Evolutionary conservation across 2,329 filamentous ascomycete genomes (phyloP).

Genomic region (Xylariaceae sp.): DNA sequence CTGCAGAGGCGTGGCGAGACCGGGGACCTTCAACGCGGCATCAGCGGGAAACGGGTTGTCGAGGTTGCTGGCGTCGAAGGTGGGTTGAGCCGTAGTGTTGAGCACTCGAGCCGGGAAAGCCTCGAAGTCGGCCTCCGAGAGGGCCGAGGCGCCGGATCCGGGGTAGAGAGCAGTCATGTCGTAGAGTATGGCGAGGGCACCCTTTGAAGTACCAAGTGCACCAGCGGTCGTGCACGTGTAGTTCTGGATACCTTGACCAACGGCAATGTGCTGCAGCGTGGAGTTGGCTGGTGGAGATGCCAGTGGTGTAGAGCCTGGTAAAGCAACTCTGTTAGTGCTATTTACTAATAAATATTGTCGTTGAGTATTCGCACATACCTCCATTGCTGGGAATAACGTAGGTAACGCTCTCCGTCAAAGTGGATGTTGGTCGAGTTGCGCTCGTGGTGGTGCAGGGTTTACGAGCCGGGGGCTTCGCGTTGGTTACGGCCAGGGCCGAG

Average conservation of each 20-base stretch:
- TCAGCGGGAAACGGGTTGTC: slow-evolving; percentile 36
- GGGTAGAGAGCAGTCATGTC: slow-evolving; percentile 53
- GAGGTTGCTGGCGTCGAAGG: slow-evolving; percentile 39
- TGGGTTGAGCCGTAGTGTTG: slow-evolving; percentile 40
- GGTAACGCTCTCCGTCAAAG: slow-evolving; percentile 13
- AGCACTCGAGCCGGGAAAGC: slow-evolving; percentile 40
- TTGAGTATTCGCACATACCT: slow-evolving; percentile 19
- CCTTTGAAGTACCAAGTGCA: slow-evolving; percentile 37
- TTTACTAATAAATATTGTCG: background rate
- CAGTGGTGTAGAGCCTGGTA: slow-evolving; percentile 39
- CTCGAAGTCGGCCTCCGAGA: slow-evolving; percentile 37
- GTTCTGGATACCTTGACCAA: slow-evolving; percentile 66
- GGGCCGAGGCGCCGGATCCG: slow-evolving; percentile 34
- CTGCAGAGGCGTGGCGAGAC: slow-evolving; percentile 31
- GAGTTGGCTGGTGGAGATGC: slow-evolving; percentile 38
- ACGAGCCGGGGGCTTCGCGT: slow-evolving; percentile 25
- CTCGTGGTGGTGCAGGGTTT: slow-evolving; percentile 13
- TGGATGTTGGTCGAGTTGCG: slow-evolving; percentile 1
- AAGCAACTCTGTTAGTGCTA: slow-evolving; percentile 2
- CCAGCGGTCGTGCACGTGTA: slow-evolving; percentile 53
- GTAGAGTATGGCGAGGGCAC: slow-evolving; percentile 59
- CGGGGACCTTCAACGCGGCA: slow-evolving; percentile 36
- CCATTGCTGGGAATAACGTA: slow-evolving; percentile 39
- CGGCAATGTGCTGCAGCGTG: slow-evolving; percentile 50
- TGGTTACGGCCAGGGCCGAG: slow-evolving; percentile 24